Evolutionary conservation across 1,139 yeast species (phyloP), one percentile per base, ranked within the genome.

Genomic region (Yamadazyma epiphylla): DNA sequence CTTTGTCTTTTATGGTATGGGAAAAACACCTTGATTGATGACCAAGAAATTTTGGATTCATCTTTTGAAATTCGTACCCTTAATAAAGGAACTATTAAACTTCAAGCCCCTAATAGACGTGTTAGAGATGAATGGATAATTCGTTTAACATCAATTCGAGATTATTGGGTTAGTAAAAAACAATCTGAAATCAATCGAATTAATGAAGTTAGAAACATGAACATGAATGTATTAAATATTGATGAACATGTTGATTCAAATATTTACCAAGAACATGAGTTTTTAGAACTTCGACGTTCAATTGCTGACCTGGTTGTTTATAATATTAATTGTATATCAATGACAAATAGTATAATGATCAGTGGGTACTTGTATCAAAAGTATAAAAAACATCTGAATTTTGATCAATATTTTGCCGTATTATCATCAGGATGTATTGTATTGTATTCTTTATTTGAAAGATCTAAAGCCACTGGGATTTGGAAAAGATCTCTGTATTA

Each of bases 341-440:
- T 81, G 57, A 67, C 78, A 17, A 69, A 77, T 13, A 67, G 80
- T n/a, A 59, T 87, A 9, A 58, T 79, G 15, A 58, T 59, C 58
- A 71, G 76, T 39, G 96, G 96, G 0, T 54, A 64, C 24, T 52
- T 88, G 24, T 86, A 71, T 48, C 78, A 77, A 41, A 87, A 87
- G 46, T 69, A 77, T 4, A 76, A 74, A 38, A 83, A 78, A 48
- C 89, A 83, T 49, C 57, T 86, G 1, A 65, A 76, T 22, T 87
- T 86, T 53, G 62, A 59, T 28, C 74, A 73, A 37, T 74, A 63
- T 46, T 81, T 62, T 51, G 87, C 76, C 10, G 68, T 85, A 1
- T 60, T 87, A 22, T 71, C 84, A 29, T 87, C 91, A 2, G 91
- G 94, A 0, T 76, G 68, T 38, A 45, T 88, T 24, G 54, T 79